These are phyloP conservation scores for Amesomyces nigricolor DNA, from an alignment of 2,329 filamentous ascomycete species.

Conservation along the genomic window DNA sequence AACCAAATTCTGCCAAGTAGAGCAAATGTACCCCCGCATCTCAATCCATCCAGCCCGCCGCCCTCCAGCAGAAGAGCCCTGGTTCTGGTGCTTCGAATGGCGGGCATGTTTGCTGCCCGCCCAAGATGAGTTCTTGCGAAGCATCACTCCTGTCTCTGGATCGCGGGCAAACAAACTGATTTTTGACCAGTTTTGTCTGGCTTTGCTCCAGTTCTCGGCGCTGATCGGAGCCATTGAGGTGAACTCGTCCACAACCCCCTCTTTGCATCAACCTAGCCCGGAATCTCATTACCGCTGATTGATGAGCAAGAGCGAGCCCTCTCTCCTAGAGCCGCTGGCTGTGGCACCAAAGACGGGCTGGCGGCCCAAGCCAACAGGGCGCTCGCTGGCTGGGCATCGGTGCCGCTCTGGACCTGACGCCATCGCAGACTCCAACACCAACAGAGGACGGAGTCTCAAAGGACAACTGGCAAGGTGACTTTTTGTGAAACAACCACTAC, in stretches of 20 bases:
- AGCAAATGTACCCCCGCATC: neutral
- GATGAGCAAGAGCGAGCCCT: neutral
- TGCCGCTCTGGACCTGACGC: neutral
- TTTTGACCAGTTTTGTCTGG: no score
- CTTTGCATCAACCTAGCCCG: neutral
- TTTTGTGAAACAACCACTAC: neutral
- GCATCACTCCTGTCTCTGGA: no score
- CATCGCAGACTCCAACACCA: neutral
- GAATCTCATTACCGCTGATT: neutral
- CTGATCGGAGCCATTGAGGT: neutral
- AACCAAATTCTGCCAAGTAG: constrained; percentile 13
- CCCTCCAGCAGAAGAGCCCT: neutral
- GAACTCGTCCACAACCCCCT: neutral
- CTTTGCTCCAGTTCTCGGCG: neutral
- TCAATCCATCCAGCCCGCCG: neutral
- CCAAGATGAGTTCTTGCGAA: no score
- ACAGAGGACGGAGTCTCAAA: neutral
- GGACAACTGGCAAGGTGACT: neutral
- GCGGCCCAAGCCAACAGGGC: constrained; percentile 3
- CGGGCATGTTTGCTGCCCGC: no score
- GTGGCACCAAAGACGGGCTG: constrained; percentile 1
- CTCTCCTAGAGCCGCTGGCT: constrained; percentile 1
- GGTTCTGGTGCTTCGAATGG: neutral
- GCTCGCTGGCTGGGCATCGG: neutral
- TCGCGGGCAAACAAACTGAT: no score